phyloP scores from a whole-genome alignment of 164 flowering plant genomes.

The Cinnamomum chago region DNA sequence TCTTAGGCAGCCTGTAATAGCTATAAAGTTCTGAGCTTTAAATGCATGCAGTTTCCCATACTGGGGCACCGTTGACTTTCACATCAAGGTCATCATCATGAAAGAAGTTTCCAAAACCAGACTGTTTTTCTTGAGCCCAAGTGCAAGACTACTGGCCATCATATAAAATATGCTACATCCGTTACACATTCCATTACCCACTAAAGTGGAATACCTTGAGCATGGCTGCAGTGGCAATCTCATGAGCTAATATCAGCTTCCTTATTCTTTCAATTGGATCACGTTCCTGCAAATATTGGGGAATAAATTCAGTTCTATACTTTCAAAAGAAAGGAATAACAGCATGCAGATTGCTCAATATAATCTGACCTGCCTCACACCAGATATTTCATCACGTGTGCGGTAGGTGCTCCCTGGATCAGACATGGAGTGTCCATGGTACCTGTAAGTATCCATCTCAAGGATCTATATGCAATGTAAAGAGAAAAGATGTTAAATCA shows the following conservation, averaged over 20 bases:
- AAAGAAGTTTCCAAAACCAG: not conserved
- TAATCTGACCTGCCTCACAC: constrained; percentile 77
- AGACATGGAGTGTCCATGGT: constrained; percentile 99
- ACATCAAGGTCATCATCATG: not conserved
- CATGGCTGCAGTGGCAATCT: constrained; percentile 83
- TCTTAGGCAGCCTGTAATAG: too few species aligned
- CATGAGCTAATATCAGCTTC: constrained; percentile 71
- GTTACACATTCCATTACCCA: not conserved
- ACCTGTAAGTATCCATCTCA: constrained; percentile 99
- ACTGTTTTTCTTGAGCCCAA: not conserved
- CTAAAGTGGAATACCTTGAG: constrained; percentile 56
- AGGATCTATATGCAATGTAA: constrained; percentile 57
- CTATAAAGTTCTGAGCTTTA: not conserved
- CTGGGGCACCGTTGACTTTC: not conserved
- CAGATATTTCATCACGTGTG: constrained; percentile 88
- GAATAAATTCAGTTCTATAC: not conserved
- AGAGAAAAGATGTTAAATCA: constrained; percentile 3
- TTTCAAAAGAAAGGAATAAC: not conserved
- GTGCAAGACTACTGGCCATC: not conserved
- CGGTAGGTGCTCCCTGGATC: constrained; percentile 99
- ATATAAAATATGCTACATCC: not conserved
- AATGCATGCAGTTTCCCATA: not conserved
- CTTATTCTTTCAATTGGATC: constrained; percentile 92
- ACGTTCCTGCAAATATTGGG: constrained; percentile 60
- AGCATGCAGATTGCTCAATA: not conserved